Evolutionary conservation across 768 basidiomycete species (phyloP), one percentile per base, ranked within the genome.

Genomic region (Roridomyces roridus): DNA sequence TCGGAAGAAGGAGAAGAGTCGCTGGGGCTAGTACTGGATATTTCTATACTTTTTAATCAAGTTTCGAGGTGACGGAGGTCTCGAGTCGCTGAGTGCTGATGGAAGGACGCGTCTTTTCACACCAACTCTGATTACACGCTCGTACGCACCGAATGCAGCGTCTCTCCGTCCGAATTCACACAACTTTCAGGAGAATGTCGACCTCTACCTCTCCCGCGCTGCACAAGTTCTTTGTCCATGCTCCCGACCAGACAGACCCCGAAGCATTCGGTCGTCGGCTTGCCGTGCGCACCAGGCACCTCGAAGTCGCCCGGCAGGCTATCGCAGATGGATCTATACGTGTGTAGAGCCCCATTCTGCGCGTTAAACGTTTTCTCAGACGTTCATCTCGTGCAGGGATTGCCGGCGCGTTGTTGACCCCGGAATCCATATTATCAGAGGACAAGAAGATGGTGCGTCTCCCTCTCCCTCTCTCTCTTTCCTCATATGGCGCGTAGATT

Each of bases 221-320:
- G 14, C 56, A 65, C 58, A 65, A 51, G 37, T 83, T 80, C 67
- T 42, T 79, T 44, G 74, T 83, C 2, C 78, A 72, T 59, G 78
- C 80, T 0, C 80, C 79, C 1, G 81, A 83, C 60, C 72, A 65
- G 61, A 74, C 75, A 7, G 79, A 82, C 61, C 64, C 67, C 4
- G 79, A 67, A 0, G 69, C 76, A 6, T 72, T 76, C 42, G 64
- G 65, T 6, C 69, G 81, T 12, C 69, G 82, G 18, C 69, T 80
- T 67, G 60, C 68, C 2, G 74, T 80, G 8, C 70, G 81, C 7
- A 61, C 67, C 4, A 57, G 64, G 31, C 81, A 83, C 48, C 61
- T 82, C 12, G 65, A 68, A n/a, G 65, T 37, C 18, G 75, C 74
- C 7, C 67, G 65, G 26, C 55, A 66, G 17, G 41, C 65, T 8